Evolutionary conservation across 202 grass and related monocot species (phyloP).

Genomic region (Dendrocalamus latiflorus): DNA sequence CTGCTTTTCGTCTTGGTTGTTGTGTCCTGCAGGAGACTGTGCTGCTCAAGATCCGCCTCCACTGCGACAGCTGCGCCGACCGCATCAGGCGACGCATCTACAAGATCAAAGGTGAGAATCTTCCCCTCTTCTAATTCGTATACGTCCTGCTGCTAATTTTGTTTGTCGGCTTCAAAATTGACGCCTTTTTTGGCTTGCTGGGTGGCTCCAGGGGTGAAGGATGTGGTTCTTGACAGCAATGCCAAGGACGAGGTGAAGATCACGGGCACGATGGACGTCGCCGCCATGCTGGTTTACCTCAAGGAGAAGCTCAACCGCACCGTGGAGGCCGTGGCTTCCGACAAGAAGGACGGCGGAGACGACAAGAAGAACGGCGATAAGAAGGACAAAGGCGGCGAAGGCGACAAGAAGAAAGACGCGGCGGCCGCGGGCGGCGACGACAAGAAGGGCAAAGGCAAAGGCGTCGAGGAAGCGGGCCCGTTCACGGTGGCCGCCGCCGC

Average conservation of each 20-base stretch:
- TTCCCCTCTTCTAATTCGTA: no score
- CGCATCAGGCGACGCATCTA: constrained; percentile 56
- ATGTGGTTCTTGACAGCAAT: constrained; percentile 51
- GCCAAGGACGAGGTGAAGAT: constrained; percentile 79
- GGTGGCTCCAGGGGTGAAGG: constrained; percentile 57
- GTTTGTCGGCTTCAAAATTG: not conserved
- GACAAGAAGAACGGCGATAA: constrained; percentile 15
- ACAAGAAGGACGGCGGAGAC: constrained; percentile 28
- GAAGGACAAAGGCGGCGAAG: constrained; percentile 29
- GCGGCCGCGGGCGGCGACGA: not conserved
- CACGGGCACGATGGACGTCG: constrained; percentile 70
- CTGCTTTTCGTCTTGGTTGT: constrained; percentile 5
- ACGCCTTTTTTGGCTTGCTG: not conserved
- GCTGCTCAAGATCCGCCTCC: constrained; percentile 76
- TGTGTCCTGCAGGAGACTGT: constrained; percentile 38
- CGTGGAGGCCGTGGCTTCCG: constrained; percentile 37
- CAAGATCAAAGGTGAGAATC: constrained; percentile 75
- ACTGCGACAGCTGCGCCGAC: constrained; percentile 80
- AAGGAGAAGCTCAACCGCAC: constrained; percentile 65
- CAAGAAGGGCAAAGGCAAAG: constrained; percentile 27
- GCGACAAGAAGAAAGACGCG: constrained; percentile 1
- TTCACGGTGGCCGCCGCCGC: constrained; percentile 35
- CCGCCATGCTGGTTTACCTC: constrained; percentile 43
- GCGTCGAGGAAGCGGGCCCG: constrained; percentile 16
- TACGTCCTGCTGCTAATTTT: not conserved